Conservation (phyloP, 768 basidiomycete species). For the Macrocybe gigantea region DNA sequence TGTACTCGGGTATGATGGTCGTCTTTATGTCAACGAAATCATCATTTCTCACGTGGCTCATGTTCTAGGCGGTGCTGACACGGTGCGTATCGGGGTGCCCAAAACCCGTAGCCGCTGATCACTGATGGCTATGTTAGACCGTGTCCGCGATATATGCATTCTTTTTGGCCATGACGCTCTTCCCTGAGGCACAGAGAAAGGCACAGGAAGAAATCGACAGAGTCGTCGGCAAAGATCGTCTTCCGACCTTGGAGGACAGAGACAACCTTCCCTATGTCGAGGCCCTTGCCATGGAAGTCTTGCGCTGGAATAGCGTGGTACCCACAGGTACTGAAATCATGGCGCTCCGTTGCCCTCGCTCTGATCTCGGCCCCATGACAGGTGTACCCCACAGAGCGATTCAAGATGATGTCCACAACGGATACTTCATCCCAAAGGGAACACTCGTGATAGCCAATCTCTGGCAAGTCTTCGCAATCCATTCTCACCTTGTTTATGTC, state of each 20-base stretch:
- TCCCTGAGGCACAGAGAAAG: constrained; percentile 50
- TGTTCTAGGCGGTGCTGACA: constrained; percentile 47
- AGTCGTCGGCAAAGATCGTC: constrained; percentile 51
- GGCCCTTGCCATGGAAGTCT: constrained; percentile 54
- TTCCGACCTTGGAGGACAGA: constrained; percentile 57
- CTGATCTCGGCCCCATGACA: constrained; percentile 15
- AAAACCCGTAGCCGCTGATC: too few species aligned
- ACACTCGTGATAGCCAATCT: constrained; percentile 47
- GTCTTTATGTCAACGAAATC: background rate
- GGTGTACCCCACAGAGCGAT: constrained; percentile 50
- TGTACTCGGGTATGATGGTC: constrained; percentile 38
- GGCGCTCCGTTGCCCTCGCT: constrained; percentile 5
- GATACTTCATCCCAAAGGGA: constrained; percentile 58
- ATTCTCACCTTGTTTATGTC: too few species aligned
- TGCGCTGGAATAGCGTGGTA: constrained; percentile 44
- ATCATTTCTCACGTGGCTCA: constrained; percentile 1
- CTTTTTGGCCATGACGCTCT: constrained; percentile 55
- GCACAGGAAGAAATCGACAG: constrained; percentile 60
- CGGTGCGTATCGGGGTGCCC: constrained; percentile 26
- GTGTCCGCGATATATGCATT: constrained; percentile 57
- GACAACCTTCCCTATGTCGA: constrained; percentile 53
- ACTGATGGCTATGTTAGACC: constrained; percentile 31
- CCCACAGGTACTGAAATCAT: constrained; percentile 29
- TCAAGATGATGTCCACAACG: constrained; percentile 57
- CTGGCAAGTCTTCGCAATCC: constrained; percentile 23